These are phyloP conservation scores for Pyrenophora tritici-repentis DNA, from an alignment of 2,329 filamentous ascomycete genomes.

Conservation along the genomic window DNA sequence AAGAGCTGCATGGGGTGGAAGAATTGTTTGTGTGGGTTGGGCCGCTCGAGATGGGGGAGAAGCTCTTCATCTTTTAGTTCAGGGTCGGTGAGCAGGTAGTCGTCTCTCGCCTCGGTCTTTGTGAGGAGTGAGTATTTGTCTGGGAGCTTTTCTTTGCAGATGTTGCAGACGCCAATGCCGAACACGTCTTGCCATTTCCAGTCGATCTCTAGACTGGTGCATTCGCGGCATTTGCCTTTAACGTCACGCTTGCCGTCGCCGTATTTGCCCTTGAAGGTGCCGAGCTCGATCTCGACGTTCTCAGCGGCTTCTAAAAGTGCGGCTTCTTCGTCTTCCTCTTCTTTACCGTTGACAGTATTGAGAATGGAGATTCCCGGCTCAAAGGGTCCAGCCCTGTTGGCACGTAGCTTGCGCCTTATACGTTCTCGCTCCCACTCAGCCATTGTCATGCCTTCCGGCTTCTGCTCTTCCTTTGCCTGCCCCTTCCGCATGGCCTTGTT, in stretches of 20 bases:
- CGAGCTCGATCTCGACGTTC: constrained; percentile 47
- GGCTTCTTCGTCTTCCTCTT: constrained; percentile 37
- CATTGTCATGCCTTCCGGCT: constrained; percentile 85
- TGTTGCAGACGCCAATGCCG: constrained; percentile 72
- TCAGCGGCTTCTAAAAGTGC: constrained; percentile 44
- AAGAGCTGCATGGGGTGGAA: constrained; percentile 99
- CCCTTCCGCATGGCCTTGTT: constrained; percentile 70
- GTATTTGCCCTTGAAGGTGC: constrained; percentile 41
- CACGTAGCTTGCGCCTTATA: constrained; percentile 71
- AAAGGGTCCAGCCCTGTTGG: constrained; percentile 78
- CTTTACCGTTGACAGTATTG: constrained; percentile 51
- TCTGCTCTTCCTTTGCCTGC: constrained; percentile 59
- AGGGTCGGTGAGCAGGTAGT: constrained; percentile 93
- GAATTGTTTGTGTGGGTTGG: constrained; percentile 92
- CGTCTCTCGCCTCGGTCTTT: constrained; percentile 94
- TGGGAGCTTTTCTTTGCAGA: constrained; percentile 85
- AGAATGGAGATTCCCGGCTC: constrained; percentile 86
- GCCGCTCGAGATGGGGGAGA: constrained; percentile 82
- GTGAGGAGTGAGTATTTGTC: constrained; percentile 95
- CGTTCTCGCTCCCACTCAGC: constrained; percentile 90
- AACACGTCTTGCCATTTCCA: constrained; percentile 94
- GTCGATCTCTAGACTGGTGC: constrained; percentile 83
- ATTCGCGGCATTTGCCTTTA: constrained; percentile 82
- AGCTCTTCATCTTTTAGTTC: constrained; percentile 89
- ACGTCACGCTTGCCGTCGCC: constrained; percentile 42